Base-by-base conservation (phyloP, 2,329 filamentous ascomycete genomes). In the Bipolaris sorokiniana region DNA sequence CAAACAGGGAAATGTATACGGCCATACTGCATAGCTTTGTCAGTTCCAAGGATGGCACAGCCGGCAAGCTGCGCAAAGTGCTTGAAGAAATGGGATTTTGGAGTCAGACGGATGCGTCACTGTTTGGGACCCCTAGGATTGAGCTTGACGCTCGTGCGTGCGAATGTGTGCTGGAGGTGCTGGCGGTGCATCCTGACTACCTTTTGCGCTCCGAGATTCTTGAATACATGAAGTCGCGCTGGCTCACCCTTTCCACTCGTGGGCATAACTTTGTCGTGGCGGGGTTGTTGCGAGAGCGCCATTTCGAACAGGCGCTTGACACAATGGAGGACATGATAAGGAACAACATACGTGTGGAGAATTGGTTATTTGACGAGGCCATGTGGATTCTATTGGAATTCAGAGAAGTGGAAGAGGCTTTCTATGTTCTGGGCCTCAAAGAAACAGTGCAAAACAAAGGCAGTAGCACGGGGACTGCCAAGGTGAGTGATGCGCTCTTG, bases 111-210 rank as follows among this genome's bases (percentile, higher is more conserved):
- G 38, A 54, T 7, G 41, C 18, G 2, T 33, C 31, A 3, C 15
- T 40, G n/a, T 33, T 20, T 6, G 51, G 83, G 41, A 72, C 77
- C 1, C 79, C 83, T 40, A 82, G 81, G 0, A 80, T 97, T 42
- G 78, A 84, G 40, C 82, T 86, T 7, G 90, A 92, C 63, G 82
- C 83, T 0, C 81, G 82, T 3, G 83, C 90, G 2, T 94, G 91
- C 67, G 88, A 93, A 74, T 86, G 86, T 59, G 86, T 89, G 2
- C 78, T 97, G 37, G 86, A 87, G 74, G 88, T 85, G 5, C 81
- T 97, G 22, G 86, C 90, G 0, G 85, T 95, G 7, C 95, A 98
- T 72, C 91, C 94, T 0, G 90, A 98, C 75, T 94, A 96, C 66
- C 65, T 92, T 5, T 79, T 95, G 22, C 87, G 92, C 34, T 84